Conservation (phyloP, 345 rosid species). For the Lepidium didymum region DNA sequence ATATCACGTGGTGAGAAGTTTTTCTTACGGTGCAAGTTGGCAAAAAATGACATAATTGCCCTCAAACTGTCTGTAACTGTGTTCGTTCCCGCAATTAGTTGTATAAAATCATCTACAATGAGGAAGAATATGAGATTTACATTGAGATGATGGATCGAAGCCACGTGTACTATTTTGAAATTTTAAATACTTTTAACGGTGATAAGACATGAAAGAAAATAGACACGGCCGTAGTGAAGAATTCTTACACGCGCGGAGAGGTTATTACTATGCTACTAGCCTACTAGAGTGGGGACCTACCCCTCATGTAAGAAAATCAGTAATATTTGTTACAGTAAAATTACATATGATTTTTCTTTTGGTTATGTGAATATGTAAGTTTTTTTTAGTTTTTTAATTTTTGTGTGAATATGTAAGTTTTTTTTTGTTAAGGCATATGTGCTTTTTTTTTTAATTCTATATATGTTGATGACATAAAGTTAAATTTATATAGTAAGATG, state of each 20-base stretch:
- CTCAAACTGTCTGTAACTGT: constrained; percentile 14
- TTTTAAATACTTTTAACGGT: background rate
- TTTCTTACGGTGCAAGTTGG: constrained; percentile 9
- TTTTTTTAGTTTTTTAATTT: too few species aligned
- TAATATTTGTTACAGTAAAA: background rate
- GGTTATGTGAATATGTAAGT: background rate
- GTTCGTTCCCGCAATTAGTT: background rate
- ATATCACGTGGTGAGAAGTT: constrained; percentile 17
- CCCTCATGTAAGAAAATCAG: background rate
- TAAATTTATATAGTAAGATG: background rate
- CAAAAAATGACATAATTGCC: background rate
- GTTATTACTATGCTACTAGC: background rate
- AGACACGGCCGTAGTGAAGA: background rate
- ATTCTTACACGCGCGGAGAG: background rate
- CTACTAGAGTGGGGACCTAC: background rate
- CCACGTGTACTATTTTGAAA: background rate
- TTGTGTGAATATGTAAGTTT: too few species aligned
- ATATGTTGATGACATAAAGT: background rate
- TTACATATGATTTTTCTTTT: background rate
- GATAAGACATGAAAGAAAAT: background rate
- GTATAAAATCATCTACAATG: background rate
- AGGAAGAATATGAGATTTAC: background rate
- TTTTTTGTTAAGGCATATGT: too few species aligned
- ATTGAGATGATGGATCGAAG: background rate
- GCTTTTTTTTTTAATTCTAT: too few species aligned